phyloP scores from a whole-genome alignment of 2,329 filamentous ascomycete species.

The Colletotrichum sansevieriae region DNA sequence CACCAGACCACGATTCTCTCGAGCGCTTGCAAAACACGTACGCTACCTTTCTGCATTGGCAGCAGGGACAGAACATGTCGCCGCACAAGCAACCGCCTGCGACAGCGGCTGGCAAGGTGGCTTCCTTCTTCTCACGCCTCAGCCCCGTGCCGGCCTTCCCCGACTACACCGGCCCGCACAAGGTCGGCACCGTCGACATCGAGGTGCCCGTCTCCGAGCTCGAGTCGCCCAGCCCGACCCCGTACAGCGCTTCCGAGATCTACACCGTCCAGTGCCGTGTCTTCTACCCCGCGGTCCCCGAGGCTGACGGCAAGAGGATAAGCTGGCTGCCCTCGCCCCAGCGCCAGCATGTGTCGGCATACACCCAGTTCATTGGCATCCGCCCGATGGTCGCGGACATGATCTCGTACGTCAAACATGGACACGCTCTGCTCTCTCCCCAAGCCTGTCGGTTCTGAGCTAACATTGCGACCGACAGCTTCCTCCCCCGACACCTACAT shows the following conservation, averaged over 20 bases:
- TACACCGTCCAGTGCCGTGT: constrained; percentile 84
- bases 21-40: neutral
- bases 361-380: constrained; percentile 81
- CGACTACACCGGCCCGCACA: constrained; percentile 80
- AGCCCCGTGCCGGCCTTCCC: constrained; percentile 81
- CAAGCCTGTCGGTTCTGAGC: neutral
- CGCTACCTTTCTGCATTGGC: neutral
- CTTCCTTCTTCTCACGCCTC: constrained; percentile 65
- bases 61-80: constrained; percentile 22
- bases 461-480: constrained; percentile 55
- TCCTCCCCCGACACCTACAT: constrained; percentile 78
- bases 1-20: neutral
- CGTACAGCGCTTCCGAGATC: constrained; percentile 68
- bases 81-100: constrained; percentile 30
- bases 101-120: constrained; percentile 54
- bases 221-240: constrained; percentile 65
- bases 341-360: constrained; percentile 78
- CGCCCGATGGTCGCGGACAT: constrained; percentile 68
- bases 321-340: constrained; percentile 86
- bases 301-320: constrained; percentile 69
- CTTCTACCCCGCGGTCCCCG: constrained; percentile 79
- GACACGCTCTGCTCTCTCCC: neutral
- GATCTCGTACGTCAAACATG: constrained; percentile 64
- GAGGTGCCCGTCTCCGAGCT: constrained; percentile 79
- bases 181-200: constrained; percentile 83